These are phyloP conservation scores for Vaccinium darrowii DNA, from an alignment of 148 eudicot genomes.

Conservation along the genomic window DNA sequence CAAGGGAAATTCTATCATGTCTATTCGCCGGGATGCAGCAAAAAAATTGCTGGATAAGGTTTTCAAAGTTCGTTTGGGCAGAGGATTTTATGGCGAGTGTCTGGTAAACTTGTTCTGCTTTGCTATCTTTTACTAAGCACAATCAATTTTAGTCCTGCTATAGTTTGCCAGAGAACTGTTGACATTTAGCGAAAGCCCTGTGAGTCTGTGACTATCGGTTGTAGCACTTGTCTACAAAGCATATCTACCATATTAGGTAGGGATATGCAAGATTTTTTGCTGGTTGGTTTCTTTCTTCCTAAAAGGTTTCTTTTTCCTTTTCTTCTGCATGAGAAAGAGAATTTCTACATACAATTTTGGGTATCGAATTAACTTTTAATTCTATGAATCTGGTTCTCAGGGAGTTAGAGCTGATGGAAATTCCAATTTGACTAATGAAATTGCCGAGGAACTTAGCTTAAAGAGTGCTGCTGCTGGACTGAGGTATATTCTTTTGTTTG, in stretches of 20 bases:
- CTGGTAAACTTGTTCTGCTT: constrained; percentile 44
- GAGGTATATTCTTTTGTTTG: constrained; percentile 45
- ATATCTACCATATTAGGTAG: background rate
- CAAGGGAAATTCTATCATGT: constrained; percentile 49
- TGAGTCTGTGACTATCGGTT: background rate
- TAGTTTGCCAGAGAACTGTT: background rate
- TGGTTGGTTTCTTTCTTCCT: background rate
- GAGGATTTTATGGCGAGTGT: constrained; percentile 89
- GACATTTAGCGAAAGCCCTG: background rate
- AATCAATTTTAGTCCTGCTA: constrained; percentile 1
- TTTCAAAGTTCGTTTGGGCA: constrained; percentile 68
- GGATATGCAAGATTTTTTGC: background rate
- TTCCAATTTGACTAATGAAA: constrained; percentile 61
- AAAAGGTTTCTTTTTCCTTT: background rate
- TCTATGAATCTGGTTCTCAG: constrained; percentile 33
- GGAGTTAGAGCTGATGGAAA: constrained; percentile 79
- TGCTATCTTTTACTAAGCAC: background rate
- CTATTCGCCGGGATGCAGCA: constrained; percentile 46
- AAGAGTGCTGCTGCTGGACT: constrained; percentile 82
- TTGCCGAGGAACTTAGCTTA: constrained; percentile 74
- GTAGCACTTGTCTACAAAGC: constrained; percentile 11
- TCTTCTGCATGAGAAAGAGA: background rate
- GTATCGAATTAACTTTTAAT: constrained; percentile 10
- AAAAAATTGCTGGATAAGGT: constrained; percentile 46
- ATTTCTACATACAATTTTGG: background rate